Evolutionary conservation across 805 yeast species (phyloP), one percentile per base, ranked within the genome.

Genomic region (Starmerella sp.): DNA sequence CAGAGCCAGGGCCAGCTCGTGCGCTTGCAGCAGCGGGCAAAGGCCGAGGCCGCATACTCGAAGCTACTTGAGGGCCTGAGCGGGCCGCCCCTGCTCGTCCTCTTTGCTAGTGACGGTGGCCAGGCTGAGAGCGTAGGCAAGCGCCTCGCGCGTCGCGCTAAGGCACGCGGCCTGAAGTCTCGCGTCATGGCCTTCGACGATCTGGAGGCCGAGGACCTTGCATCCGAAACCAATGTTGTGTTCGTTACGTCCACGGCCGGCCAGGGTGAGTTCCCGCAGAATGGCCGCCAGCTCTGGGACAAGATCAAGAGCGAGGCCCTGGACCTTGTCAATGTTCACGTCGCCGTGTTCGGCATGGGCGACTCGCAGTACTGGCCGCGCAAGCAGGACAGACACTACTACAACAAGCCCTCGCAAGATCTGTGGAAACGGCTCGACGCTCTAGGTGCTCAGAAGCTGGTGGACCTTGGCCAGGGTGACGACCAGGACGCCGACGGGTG

Each of bases 401-500:
- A 88, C 73, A 91, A 91, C 75, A 90, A 89, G 69, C 97, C 97
- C 14, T 79, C 84, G 17, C 77, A 77, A 60, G 96, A 89, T 68
- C 72, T 91, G 60, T 74, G 71, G 66, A 78, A 78, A 59, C 81
- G 83, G 59, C 71, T 91, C 59, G 73, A 72, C 59, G 72, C 83
- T 56, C 75, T 87, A 56, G 93, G 95, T 44, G 96, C 85, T 57
- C 80, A 76, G 57, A 81, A 80, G 57, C 72, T 91, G 53, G 78
- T 80, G 55, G 86, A 84, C 3, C 71, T 89, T 46, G 97, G 96
- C 17, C 75, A 86, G 48, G 97, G 97, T 71, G 97, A 91, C 69
- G 97, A 91, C 67, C 97, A 91, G 73, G 97, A 87, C 68, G 95
- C 95, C 28, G 97, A 91, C 73, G 97, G 97, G 22, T 89, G 77